phyloP scores from a whole-genome alignment of 768 basidiomycete species.

The Hericium coralloides region DNA sequence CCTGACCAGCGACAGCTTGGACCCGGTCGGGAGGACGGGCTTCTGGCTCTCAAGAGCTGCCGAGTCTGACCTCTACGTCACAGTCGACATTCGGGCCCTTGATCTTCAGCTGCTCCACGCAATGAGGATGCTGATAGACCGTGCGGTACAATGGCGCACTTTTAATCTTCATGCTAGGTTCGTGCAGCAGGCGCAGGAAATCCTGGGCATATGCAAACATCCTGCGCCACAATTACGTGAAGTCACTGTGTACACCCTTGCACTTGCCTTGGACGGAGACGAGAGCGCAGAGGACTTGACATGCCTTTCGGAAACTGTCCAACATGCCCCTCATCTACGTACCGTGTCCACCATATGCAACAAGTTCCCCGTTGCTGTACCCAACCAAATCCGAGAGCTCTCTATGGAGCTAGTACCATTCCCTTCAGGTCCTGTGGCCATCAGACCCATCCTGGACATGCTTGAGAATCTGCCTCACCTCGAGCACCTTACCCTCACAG shows the following conservation, averaged over 20 bases:
- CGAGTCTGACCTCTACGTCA: constrained; percentile 34
- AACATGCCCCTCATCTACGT: constrained; percentile 26
- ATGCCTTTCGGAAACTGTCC: constrained; percentile 17
- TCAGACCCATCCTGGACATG: constrained; percentile 15
- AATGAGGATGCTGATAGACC: constrained; percentile 26
- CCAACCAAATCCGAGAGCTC: constrained; percentile 7
- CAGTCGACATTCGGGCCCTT: constrained; percentile 32
- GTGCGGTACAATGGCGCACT: constrained; percentile 34
- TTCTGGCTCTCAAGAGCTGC: constrained; percentile 44
- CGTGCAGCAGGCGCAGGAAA: constrained; percentile 28
- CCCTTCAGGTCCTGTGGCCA: constrained; percentile 14
- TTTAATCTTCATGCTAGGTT: constrained; percentile 32
- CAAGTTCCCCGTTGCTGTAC: constrained; percentile 7
- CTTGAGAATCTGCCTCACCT: constrained; percentile 34
- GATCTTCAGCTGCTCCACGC: constrained; percentile 6
- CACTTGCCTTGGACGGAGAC: constrained; percentile 1
- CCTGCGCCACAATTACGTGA: constrained; percentile 29
- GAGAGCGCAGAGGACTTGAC: constrained; percentile 2
- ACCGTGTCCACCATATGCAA: constrained; percentile 4
- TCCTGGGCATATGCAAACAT: constrained; percentile 29
- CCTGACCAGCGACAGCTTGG: constrained; percentile 35
- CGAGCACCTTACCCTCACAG: constrained; percentile 30
- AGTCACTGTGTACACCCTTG: constrained; percentile 19
- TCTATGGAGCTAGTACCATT: constrained; percentile 11
- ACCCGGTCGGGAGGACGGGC: constrained; percentile 32